phyloP scores from a whole-genome alignment of 2,329 filamentous ascomycete species.

The Aureobasidium sp. region DNA sequence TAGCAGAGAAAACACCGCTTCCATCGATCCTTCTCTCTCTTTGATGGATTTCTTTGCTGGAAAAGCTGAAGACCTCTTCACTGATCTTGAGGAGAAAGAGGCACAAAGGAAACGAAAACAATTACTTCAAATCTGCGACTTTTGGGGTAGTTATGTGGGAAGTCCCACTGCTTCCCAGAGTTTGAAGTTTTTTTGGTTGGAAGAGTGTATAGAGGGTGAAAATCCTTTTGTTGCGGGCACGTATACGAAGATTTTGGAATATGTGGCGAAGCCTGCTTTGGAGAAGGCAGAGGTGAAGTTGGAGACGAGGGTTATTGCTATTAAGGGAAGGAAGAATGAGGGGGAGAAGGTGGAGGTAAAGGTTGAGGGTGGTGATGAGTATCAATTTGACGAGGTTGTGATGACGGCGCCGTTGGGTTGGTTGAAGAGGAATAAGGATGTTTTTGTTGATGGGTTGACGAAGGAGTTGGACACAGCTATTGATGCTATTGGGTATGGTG shows the following conservation, averaged over 20 bases:
- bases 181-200: conserved; percentile 68
- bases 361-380: conserved; percentile 27
- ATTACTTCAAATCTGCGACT: conserved; percentile 47
- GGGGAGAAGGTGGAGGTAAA: conserved; percentile 48
- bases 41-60: conserved; percentile 50
- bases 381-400: conserved; percentile 43
- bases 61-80: conserved; percentile 37
- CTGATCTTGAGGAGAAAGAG: conserved; percentile 22
- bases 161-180: conserved; percentile 57
- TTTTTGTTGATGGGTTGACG: conserved; percentile 39
- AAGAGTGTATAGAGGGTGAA: conserved; percentile 67
- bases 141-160: conserved; percentile 66
- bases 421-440: conserved; percentile 39
- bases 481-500: conserved; percentile 21
- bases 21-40: conserved; percentile 45
- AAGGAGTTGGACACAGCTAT: conserved; percentile 36
- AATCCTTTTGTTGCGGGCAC: conserved; percentile 56
- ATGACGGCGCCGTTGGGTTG: conserved; percentile 46
- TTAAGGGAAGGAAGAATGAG: conserved; percentile 27
- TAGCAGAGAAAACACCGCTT: conserved; percentile 49
- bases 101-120: conserved; percentile 40
- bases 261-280: conserved; percentile 49
- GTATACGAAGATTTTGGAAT: conserved; percentile 51
- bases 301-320: conserved; percentile 37
- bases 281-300: conserved; percentile 49